Base-by-base conservation (phyloP, 495 filamentous ascomycete species). In the Trichoderma erinaceum region DNA sequence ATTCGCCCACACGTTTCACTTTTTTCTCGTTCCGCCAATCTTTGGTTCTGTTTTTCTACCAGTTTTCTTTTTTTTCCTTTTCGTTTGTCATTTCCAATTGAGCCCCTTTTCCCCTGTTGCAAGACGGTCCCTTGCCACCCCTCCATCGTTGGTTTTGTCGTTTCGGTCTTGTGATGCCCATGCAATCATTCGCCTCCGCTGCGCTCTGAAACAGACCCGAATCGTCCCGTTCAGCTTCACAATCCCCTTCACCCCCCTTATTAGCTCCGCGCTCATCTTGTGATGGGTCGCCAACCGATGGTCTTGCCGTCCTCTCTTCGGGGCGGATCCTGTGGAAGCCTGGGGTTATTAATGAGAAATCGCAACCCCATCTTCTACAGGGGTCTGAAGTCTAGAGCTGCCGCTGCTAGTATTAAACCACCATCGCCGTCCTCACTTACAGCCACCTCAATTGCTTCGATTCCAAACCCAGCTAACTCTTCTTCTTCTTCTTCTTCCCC, bases 141-240 rank as follows among this genome's bases (percentile, higher is more conserved):
- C 25, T 61, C 25, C 56, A 61, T 32, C 1, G 27, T 13, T 25
- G 56, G 4, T 35, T 27, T 23, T 61, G 56, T 61, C 56, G 56
- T 61, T 25, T 32, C 56, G 35, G 35, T 10, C 35, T 2, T 38
- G 56, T 61, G 56, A 61, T 61, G 56, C 56, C 56, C 56, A 61
- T 61, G 56, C 23, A 61, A 25, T 21, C 10, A 29, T 61, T 32
- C 10, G 27, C 27, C 56, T 61, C 27, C 27, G 25, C 56, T 61
- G 56, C 25, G 16, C 25, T 61, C 56, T 61, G 56, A 61, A 61
- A 61, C 56, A 32, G 3, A 13, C 27, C 56, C 56, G 56, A 61
- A 18, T 61, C 56, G 27, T 23, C 56, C 23, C 25, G 16, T 61
- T 61, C 56, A 61, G 56, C 56, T 61, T 61, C 56, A 27, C 56